These are phyloP conservation scores for Cyberlindnera samutprakarnensis DNA, from an alignment of 805 yeast species.

Conservation along the genomic window DNA sequence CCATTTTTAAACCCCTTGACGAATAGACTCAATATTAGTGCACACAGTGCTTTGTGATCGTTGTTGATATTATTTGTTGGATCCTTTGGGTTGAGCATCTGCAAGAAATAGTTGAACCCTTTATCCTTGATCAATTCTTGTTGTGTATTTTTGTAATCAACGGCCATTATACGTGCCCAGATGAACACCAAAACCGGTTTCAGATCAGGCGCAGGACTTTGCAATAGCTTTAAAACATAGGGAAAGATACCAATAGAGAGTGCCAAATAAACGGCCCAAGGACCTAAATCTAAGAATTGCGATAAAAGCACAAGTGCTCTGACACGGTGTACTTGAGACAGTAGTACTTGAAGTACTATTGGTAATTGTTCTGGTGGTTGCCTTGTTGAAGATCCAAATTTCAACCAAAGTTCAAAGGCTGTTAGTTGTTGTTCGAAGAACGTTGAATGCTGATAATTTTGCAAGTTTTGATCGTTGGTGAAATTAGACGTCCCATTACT, in stretches of 20 bases:
- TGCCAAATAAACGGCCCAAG: conserved; percentile 95
- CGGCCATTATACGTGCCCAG: conserved; percentile 97
- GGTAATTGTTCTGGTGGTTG: conserved; percentile 95
- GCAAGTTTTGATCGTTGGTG: conserved; percentile 16
- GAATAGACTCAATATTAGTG: conserved; percentile 80
- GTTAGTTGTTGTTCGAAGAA: conserved; percentile 95
- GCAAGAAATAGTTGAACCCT: conserved; percentile 81
- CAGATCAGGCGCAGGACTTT: conserved; percentile 91
- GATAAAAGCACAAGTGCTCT: conserved; percentile 81
- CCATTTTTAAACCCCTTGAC: conserved; percentile 75
- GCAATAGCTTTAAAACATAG: conserved; percentile 80
- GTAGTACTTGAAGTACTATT: conserved; percentile 81
- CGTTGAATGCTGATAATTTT: conserved; percentile 78
- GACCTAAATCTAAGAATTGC: conserved; percentile 86
- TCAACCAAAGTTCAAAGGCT: conserved; percentile 94
- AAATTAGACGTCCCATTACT: not conserved
- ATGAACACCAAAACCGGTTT: conserved; percentile 92
- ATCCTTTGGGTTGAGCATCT: conserved; percentile 52
- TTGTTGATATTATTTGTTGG: conserved; percentile 23
- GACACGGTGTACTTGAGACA: conserved; percentile 90
- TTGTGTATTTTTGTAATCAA: conserved; percentile 84
- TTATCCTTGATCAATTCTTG: conserved; percentile 87
- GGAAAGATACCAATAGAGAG: conserved; percentile 94
- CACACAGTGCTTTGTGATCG: conserved; percentile 94
- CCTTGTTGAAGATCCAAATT: conserved; percentile 76